A percentile compares a stretch with the other conserved stretches of the same genome.
Conservation (phyloP, 2,329 filamentous ascomycete species). For the Fusarium sp. region DNA sequence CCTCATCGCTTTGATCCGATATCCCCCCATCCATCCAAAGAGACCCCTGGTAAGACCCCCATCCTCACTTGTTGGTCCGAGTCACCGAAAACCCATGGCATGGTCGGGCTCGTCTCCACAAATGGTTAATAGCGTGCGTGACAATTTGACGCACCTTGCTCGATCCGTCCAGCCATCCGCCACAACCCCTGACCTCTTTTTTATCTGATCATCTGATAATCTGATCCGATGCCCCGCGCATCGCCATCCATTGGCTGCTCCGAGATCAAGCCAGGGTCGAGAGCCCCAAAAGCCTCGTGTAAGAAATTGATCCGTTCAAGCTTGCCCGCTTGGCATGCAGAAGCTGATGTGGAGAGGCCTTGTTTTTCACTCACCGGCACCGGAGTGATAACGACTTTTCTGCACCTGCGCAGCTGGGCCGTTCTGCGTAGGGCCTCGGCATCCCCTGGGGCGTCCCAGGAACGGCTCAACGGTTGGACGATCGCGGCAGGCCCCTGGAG, state of each 20-base stretch:
- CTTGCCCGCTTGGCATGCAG: background rate
- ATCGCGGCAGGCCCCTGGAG: background rate
- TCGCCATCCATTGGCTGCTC: background rate
- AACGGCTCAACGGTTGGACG: background rate
- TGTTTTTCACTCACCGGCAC: background rate
- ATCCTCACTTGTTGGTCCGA: background rate
- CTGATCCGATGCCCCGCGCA: slow-evolving; percentile 9
- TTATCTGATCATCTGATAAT: slow-evolving; percentile 16
- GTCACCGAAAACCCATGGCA: background rate
- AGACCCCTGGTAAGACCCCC: background rate
- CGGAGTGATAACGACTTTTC: background rate
- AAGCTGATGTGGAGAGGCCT: background rate
- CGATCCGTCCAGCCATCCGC: background rate
- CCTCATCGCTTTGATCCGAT: background rate
- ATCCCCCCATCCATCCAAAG: background rate
- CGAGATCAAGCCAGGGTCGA: background rate
- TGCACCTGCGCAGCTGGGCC: background rate
- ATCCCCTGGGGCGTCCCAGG: background rate
- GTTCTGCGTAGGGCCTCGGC: background rate
- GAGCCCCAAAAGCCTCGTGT: background rate
- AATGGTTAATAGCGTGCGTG: background rate
- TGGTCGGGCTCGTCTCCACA: background rate
- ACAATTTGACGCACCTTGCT: slow-evolving; percentile 2
- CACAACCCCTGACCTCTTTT: background rate
- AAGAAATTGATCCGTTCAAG: background rate